A percentile compares a stretch with the other conserved stretches of the same genome.
Evolutionary conservation across 768 basidiomycete species (phyloP).

Genomic region (Xanthoconium purpureum): DNA sequence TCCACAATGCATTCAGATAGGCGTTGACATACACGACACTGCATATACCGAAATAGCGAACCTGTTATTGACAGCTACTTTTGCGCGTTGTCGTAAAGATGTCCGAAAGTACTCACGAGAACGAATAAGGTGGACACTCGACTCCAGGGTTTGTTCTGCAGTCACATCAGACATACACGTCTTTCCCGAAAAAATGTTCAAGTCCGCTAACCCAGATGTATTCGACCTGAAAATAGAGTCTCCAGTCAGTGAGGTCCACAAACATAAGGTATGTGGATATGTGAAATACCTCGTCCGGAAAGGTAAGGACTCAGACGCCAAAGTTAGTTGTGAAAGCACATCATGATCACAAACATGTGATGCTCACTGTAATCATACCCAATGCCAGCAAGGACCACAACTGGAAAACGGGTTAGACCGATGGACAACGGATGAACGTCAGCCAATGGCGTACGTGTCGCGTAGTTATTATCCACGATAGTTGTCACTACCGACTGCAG

Average conservation of each 20-base stretch:
- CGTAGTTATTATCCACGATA: background rate
- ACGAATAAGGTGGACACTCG: constrained; percentile 1
- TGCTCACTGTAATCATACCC: constrained; percentile 8
- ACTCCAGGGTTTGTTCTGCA: constrained; percentile 3
- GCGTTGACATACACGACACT: background rate
- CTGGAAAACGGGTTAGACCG: background rate
- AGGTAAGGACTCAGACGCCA: constrained; percentile 3
- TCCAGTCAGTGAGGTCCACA: background rate
- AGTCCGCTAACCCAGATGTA: constrained; percentile 3
- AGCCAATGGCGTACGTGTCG: background rate
- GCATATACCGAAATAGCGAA: constrained; percentile 13
- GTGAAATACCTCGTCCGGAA: constrained; percentile 5
- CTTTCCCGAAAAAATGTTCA: background rate
- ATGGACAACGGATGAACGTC: background rate
- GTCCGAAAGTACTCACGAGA: background rate
- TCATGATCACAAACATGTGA: background rate
- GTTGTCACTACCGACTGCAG: background rate
- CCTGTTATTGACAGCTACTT: background rate
- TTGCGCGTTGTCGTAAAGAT: background rate
- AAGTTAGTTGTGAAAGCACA: background rate
- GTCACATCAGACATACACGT: background rate
- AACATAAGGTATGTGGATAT: background rate
- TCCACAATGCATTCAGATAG: background rate
- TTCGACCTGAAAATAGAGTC: background rate
- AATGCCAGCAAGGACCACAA: background rate